Base-by-base conservation (phyloP, 1,284 basidiomycete genomes). In the Leccinum angustisporum region DNA sequence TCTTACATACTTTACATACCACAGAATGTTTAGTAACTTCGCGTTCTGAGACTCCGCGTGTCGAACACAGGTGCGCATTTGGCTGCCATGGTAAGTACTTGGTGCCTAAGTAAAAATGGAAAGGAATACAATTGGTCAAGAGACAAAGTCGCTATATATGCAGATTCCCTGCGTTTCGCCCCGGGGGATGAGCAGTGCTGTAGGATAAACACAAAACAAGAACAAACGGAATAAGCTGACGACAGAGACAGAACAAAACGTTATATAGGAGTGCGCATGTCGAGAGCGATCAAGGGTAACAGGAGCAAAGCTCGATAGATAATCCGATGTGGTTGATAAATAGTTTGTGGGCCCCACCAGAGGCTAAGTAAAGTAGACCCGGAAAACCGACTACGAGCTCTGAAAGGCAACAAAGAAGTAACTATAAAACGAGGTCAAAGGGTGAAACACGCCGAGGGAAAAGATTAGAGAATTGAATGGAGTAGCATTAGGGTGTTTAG, bases 201-300 rank as follows among this genome's bases (percentile, higher is more conserved):
- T 43, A 48, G 13, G 57, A 34, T 54, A 57, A 63, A 67, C 62
- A 76, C 72, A 73, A 72, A 73, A 75, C 73, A 72, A 76, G 59
- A 64, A 65, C 64, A 64, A 67, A 67, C 60, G 21, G 30, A 69
- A 61, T 66, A 65, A 72, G 62, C 73, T 62, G 61, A 74, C 60
- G 71, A 68, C 67, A 60, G 58, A 62, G 70, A 73, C 67, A 74
- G 61, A 62, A 74, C 75, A 74, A 74, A 73, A 73, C 71, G 70
- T 71, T 73, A 69, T 65, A 70, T 64, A 76, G 63, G 65, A 70
- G 65, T 65, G 70, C 71, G 65, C 72, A 76, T 73, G 73, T 76
- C 75, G 74, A 73, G 70, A 74, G 75, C 72, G 70, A 76, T 74
- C 61, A 61, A 51, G 71, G 74, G 72, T 74, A 76, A 76, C 73